These are phyloP conservation scores for Geosmithia morbida DNA, from an alignment of 2,329 filamentous ascomycete species.

Conservation along the genomic window DNA sequence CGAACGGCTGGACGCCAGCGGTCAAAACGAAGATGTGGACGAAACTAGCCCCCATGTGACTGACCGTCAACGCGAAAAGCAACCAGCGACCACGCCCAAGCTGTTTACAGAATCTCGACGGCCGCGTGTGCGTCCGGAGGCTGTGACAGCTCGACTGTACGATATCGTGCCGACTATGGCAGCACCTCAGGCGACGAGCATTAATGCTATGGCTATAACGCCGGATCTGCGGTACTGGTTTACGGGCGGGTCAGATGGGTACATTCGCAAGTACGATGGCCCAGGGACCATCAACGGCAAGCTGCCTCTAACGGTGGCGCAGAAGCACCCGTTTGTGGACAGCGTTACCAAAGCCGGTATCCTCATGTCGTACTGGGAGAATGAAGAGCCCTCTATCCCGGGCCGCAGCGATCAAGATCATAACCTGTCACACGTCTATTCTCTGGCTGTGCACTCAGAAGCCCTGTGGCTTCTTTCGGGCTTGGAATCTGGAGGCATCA, in stretches of 20 bases:
- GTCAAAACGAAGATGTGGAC: conserved; percentile 9
- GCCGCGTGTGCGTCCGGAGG: conserved; percentile 59
- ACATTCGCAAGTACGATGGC: conserved; percentile 94
- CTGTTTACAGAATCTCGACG: conserved; percentile 19
- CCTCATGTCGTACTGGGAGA: conserved; percentile 95
- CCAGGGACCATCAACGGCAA: conserved; percentile 91
- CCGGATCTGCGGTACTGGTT: conserved; percentile 93
- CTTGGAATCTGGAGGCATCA: conserved; percentile 81
- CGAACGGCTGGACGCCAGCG: conserved; percentile 5
- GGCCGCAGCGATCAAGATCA: conserved; percentile 39
- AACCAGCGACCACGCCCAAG: conserved; percentile 8
- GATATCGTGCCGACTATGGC: conserved; percentile 97
- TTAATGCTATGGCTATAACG: conserved; percentile 84
- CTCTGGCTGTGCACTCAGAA: conserved; percentile 77
- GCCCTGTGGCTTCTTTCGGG: conserved; percentile 87
- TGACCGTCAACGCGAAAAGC: conserved; percentile 2
- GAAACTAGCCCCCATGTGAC: conserved; percentile 19
- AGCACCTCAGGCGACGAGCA: conserved; percentile 86
- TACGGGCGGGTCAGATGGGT: conserved; percentile 85
- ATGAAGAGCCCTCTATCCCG: conserved; percentile 55
- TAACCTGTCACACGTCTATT: conserved; percentile 80
- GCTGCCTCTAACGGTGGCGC: conserved; percentile 82
- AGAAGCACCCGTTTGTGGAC: conserved; percentile 92
- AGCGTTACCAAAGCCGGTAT: conserved; percentile 93
- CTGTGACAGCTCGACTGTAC: conserved; percentile 67